Conservation (phyloP, 2,329 filamentous ascomycete species). For the Colletotrichum melonis region DNA sequence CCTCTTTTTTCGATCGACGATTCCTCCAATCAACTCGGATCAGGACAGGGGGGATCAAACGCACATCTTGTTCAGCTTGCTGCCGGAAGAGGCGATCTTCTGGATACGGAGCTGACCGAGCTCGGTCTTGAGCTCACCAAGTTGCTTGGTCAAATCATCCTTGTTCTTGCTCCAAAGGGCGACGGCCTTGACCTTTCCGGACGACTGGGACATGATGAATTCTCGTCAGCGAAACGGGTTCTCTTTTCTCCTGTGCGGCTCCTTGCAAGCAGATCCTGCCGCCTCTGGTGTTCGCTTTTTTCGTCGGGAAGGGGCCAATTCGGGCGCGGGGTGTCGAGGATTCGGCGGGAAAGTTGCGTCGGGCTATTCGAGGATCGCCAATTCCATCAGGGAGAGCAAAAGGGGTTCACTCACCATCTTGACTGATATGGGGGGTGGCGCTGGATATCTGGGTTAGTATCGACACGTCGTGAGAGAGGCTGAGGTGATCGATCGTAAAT, state of each 20-base stretch:
- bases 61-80: slow-evolving; percentile 98
- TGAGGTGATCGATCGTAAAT: slow-evolving; percentile 10
- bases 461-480: slow-evolving; percentile 31
- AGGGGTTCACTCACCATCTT: slow-evolving; percentile 35
- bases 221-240: slow-evolving; percentile 34
- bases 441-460: slow-evolving; percentile 37
- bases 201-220: slow-evolving; percentile 49
- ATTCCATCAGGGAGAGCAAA: slow-evolving; percentile 18
- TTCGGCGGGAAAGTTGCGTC: slow-evolving; percentile 11
- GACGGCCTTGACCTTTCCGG: slow-evolving; percentile 87
- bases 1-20: slow-evolving; percentile 8
- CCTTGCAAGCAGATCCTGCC: not conserved
- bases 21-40: slow-evolving; percentile 30
- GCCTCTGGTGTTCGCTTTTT: not conserved
- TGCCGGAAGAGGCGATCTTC: slow-evolving; percentile 95
- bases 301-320: slow-evolving; percentile 12
- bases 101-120: slow-evolving; percentile 96
- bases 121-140: slow-evolving; percentile 95
- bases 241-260: not conserved
- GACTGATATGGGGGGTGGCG: slow-evolving; percentile 36
- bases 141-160: slow-evolving; percentile 96
- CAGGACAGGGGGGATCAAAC: slow-evolving; percentile 46
- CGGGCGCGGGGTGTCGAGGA: slow-evolving; percentile 24
- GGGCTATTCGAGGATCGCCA: slow-evolving; percentile 23
- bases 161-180: slow-evolving; percentile 99